Evolutionary conservation across 345 rosid species (phyloP), one percentile per base, ranked within the genome.

Genomic region (Sisymbrium irio): DNA sequence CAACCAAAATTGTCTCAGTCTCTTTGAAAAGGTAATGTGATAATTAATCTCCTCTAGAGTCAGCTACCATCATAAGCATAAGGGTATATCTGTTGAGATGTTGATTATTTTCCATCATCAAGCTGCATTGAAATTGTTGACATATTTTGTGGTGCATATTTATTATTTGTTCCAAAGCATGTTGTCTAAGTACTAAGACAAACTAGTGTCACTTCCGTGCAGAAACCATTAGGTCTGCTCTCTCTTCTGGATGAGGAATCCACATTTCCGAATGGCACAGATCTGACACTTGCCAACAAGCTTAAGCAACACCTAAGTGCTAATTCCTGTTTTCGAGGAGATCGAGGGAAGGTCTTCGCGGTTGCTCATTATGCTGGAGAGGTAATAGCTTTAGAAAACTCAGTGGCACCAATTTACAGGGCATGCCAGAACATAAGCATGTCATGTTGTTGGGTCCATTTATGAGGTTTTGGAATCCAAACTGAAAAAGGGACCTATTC

Each of bases 161-260:
- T 55, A 33, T 44, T 45, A 6, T 47, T 7, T 17, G 28, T 59
- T 40, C 9, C 30, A 49, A 46, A 58, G 37, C 45, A 9, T 67
- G 45, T 27, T 4, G 32, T 39, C 20, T 49, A 57, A 47, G 42
- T 51, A 39, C 47, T 67, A 36, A 74, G 32, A 41, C 58, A 61
- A 4, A 36, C 46, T 55, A 51, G 45, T 72, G 28, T 30, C 54
- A 32, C 1, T 40, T 69, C 45, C 47, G 39, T 85, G 89, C 93
- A 95, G 99, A 95, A 90, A 78, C 99, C 99, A 39, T 67, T 95
- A 80, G 99, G 99, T 20, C 69, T 95, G 45, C 66, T 95, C 42
- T 95, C 99, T 41, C 85, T 95, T 82, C 76, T 95, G 63, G 96
- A 95, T 66, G 99, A 95, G 80, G 99, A 95, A 78, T 95, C 99